Conservation (phyloP, 306 rosid species). For the Aeschynomene evenia region DNA sequence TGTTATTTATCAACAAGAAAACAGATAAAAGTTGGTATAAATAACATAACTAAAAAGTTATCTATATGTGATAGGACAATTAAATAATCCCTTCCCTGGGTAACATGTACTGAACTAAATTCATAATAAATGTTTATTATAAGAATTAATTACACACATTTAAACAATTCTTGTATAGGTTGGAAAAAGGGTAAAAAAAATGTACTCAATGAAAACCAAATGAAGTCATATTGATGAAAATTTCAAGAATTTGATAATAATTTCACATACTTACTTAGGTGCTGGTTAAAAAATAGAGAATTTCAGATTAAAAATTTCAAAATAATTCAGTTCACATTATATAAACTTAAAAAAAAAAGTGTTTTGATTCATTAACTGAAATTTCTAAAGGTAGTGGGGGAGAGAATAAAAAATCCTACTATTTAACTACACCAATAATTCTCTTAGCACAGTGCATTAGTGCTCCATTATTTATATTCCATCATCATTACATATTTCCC, state of each 20-base stretch:
- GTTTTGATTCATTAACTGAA: not conserved
- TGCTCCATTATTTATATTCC: not conserved
- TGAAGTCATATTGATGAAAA: not conserved
- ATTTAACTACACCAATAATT: not conserved
- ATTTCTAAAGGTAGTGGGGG: not conserved
- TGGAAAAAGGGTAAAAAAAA: too few relatives aligned
- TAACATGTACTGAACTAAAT: too few relatives aligned
- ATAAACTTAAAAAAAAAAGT: not conserved
- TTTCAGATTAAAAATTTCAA: too few relatives aligned
- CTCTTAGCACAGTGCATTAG: not conserved
- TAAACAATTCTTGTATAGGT: not conserved
- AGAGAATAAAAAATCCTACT: not conserved
- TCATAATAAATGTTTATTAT: not conserved
- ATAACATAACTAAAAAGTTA: too few relatives aligned
- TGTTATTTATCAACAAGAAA: too few relatives aligned
- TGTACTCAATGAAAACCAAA: too few relatives aligned
- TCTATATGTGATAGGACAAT: too few relatives aligned
- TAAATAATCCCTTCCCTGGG: too few relatives aligned
- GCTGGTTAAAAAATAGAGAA: too few relatives aligned
- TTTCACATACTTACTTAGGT: not conserved
- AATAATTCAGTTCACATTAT: not conserved
- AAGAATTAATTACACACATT: not conserved
- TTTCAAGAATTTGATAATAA: not conserved
- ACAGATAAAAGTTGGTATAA: too few relatives aligned
- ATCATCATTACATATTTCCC: constrained; percentile 19